These are phyloP conservation scores for Stipa capillata DNA, from an alignment of 176 grass and related monocot genomes.

Conservation along the genomic window DNA sequence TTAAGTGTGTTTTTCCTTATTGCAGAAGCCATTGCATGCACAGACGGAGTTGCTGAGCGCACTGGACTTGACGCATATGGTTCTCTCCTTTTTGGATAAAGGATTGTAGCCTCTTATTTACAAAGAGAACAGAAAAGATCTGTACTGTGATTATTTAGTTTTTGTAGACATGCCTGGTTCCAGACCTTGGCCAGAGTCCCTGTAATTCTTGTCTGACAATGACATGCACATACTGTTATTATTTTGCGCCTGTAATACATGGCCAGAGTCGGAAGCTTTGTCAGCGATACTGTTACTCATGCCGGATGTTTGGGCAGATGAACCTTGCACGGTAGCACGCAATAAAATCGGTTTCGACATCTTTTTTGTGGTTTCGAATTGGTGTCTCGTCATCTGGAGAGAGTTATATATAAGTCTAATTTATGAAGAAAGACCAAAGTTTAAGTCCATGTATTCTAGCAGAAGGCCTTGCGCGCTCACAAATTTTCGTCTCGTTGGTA, in stretches of 20 bases:
- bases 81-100: not conserved
- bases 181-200: not conserved
- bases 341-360: not conserved
- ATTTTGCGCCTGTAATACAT: not conserved
- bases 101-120: not conserved
- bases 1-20: not conserved
- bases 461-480: too few species aligned
- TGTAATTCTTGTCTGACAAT: not conserved
- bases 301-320: not conserved
- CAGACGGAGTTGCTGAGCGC: not conserved
- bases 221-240: not conserved
- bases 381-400: too few species aligned
- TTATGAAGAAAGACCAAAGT: too few species aligned
- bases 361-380: too few species aligned
- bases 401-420: too few species aligned
- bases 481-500: too few species aligned
- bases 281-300: not conserved
- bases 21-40: not conserved
- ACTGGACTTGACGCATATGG: not conserved
- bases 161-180: not conserved
- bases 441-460: too few species aligned
- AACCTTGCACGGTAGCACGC: not conserved
- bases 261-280: not conserved
- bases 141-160: conserved; percentile 7
- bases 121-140: not conserved